Base-by-base conservation (phyloP, 2,329 filamentous ascomycete species). In the Clarireedia paspali region DNA sequence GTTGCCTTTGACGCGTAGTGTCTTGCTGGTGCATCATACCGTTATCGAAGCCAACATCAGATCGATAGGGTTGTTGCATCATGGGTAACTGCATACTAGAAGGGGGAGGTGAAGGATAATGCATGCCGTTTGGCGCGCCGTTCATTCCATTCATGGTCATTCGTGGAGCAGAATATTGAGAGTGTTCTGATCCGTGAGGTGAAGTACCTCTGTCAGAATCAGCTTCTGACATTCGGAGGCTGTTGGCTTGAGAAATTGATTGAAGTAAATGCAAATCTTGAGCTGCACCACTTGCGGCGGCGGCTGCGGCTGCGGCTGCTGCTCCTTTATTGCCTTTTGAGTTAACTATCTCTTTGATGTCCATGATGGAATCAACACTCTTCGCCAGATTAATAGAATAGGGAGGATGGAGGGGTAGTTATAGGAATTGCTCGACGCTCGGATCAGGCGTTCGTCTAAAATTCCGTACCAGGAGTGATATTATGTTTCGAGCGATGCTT, bases 331-430 rank as follows among this genome's bases (percentile, higher is more conserved):
- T 58, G n/a, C 65, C 67, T 59, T 70, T 70, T 6, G 67, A 63
- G 59, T 70, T 70, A 38, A 70, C 68, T 34, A 70, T 70, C 50
- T 70, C 64, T 51, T 69, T 70, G 58, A 70, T 70, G 47, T 70
- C 68, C 68, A 70, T 70, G 38, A 49, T 62, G 54, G 47, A 49
- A 47, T 47, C 45, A 30, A 30, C 50, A n/a, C 15, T 10, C 53
- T 42, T 38, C 20, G 50, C 30, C 38, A 30, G 20, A 6, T 20
- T 47, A 9, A 42, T 45, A 6, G 23, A 52, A 17, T 40, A 26
- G 44, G 36, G 55, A 40, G 46, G 44, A 50, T 57, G 51, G 57
- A 53, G 36, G 57, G 53, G 23, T 47, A 59, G 38, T 63, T 68
- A 62, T 65, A 65, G 60, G 56, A 55, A 47, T 45, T 56, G 53